These are phyloP conservation scores for Rubia peregrina DNA, from an alignment of 305 asterid species.

Conservation along the genomic window DNA sequence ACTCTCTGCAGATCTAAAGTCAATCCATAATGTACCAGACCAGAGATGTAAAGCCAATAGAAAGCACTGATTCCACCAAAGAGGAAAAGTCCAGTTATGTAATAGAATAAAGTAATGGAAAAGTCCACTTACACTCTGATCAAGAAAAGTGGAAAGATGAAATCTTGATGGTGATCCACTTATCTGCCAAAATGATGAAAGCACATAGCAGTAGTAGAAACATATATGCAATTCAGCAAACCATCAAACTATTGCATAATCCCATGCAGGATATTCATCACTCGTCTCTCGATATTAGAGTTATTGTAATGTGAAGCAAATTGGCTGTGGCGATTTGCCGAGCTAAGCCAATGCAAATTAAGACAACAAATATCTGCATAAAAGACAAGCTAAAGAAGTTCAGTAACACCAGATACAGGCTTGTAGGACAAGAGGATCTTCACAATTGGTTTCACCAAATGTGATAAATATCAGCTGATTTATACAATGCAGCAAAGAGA, in stretches of 20 bases:
- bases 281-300: not conserved
- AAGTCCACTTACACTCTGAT: not conserved
- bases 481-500: constrained; percentile 39
- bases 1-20: not conserved
- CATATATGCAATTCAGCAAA: not conserved
- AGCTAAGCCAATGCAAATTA: constrained; percentile 24
- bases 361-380: constrained; percentile 15
- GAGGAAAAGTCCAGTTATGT: not conserved
- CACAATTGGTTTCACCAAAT: constrained; percentile 45
- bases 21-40: not conserved
- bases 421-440: constrained; percentile 25
- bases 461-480: constrained; percentile 44
- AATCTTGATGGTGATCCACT: not conserved
- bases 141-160: constrained; percentile 6
- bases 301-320: not conserved
- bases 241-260: not conserved
- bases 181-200: constrained; percentile 1
- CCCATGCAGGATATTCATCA: not conserved
- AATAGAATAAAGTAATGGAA: not conserved
- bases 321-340: constrained; percentile 9
- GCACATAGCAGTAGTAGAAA: constrained; percentile 4
- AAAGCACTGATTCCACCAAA: not conserved
- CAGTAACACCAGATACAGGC: constrained; percentile 29
- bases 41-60: not conserved
- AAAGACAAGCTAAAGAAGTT: constrained; percentile 26